Base-by-base conservation (phyloP, 257 asterid genomes). In the Verbascum thapsus region DNA sequence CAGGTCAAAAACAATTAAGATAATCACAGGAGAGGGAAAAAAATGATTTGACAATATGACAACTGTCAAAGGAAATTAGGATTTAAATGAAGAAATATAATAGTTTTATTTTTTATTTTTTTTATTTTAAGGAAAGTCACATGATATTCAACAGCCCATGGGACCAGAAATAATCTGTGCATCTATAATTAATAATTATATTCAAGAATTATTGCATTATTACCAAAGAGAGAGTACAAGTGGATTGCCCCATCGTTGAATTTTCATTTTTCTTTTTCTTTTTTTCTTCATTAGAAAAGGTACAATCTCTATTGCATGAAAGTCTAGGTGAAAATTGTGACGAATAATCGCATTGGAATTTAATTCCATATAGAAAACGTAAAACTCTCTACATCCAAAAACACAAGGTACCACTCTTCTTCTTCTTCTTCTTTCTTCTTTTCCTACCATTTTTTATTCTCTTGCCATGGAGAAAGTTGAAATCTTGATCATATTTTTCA, bases 201-300 rank as follows among this genome's bases (percentile, higher is more conserved):
- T 82, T 71, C 64, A 54, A 83, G 76, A 81, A 77, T 90, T 78
- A 87, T 90, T 82, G 75, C 85, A 53, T 72, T 77, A 74, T 77
- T 74, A 74, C 71, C 67, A 16, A 23, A 50, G 42, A 69, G 53
- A 70, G 59, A 75, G 52, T 70, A 73, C 83, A 72, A 81, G 77
- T 85, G 81, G 83, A 77, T 53, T 71, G 75, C 69, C 81, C 83
- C 80, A 64, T 54, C 13, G 64, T 81, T 69, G 70, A 74, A 71
- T 69, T 75, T 69, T 17, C 16, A 0, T n/a, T 42, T 32, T 8
- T 19, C 45, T 26, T 26, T 26, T 26, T 2, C 16, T 1, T 38
- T n/a, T 47, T 37, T 42, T 57, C 40, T 10, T 10, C 49, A 10
- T 42, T 32, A 41, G 42, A 66, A 34, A 67, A 26, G 5, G 18